phyloP scores from a whole-genome alignment of 495 filamentous ascomycete species.

The Penicillium antarcticum region DNA sequence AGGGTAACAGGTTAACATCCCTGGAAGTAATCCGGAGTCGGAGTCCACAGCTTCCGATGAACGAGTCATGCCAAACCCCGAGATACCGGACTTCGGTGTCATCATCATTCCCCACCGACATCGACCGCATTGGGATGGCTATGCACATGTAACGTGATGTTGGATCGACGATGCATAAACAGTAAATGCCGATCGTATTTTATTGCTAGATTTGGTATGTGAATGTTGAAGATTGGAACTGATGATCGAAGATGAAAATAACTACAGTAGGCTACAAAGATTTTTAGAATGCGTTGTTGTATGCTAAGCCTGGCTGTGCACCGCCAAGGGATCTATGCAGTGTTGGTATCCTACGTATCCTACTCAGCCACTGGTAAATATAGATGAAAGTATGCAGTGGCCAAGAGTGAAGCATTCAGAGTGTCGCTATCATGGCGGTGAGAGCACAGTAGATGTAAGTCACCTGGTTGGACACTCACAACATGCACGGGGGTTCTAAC shows the following conservation, averaged over 20 bases:
- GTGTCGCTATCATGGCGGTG: too few species aligned
- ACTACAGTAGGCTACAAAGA: not conserved
- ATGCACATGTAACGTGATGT: not conserved
- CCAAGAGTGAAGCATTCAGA: too few species aligned
- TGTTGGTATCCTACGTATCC: not conserved
- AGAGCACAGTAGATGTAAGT: too few species aligned
- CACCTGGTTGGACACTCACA: too few species aligned
- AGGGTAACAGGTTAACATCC: too few species aligned
- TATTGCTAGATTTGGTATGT: not conserved
- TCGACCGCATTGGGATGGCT: conserved; percentile 2
- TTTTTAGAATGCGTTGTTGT: not conserved
- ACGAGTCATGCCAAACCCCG: too few species aligned
- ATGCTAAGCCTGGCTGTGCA: conserved; percentile 3
- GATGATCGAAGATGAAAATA: not conserved
- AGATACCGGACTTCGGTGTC: not conserved
- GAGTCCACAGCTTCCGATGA: too few species aligned
- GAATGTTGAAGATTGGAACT: not conserved
- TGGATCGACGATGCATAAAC: conserved; percentile 7
- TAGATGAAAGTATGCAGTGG: not conserved
- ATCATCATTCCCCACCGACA: not conserved
- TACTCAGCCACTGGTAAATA: too few species aligned
- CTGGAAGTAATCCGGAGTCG: too few species aligned
- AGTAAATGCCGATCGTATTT: conserved; percentile 5
- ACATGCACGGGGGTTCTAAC: too few species aligned
- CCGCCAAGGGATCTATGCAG: not conserved